These are phyloP conservation scores for Saccharomycopsis sp. DNA, from an alignment of 805 yeast species.

Conservation along the genomic window DNA sequence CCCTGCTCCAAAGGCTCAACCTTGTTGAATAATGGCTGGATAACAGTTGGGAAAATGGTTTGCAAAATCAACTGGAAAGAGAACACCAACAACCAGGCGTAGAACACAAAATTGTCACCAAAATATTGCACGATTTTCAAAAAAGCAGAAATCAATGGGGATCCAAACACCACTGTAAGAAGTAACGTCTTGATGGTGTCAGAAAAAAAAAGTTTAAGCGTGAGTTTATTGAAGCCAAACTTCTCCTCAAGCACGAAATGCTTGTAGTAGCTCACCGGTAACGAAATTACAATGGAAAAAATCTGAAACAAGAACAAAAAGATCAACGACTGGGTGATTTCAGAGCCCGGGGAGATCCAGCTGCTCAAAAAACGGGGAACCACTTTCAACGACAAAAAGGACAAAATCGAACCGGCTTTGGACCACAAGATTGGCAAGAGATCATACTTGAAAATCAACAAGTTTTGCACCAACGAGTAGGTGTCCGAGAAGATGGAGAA, in stretches of 20 bases:
- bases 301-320: constrained; percentile 48
- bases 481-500: constrained; percentile 54
- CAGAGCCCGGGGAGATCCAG: constrained; percentile 39
- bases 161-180: constrained; percentile 53
- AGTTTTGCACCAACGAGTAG: constrained; percentile 47
- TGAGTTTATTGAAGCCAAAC: constrained; percentile 88
- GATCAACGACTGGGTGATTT: constrained; percentile 65
- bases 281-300: constrained; percentile 44
- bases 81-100: constrained; percentile 66
- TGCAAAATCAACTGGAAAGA: constrained; percentile 65
- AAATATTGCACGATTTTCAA: constrained; percentile 74
- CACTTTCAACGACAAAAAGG: constrained; percentile 10
- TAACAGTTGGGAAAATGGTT: constrained; percentile 75
- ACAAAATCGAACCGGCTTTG: constrained; percentile 35
- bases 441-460: constrained; percentile 53
- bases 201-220: constrained; percentile 59
- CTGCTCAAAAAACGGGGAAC: constrained; percentile 10
- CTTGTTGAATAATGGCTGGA: constrained; percentile 90
- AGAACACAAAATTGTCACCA: constrained; percentile 76
- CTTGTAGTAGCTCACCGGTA: constrained; percentile 69
- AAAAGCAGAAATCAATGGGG: constrained; percentile 67
- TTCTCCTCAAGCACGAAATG: constrained; percentile 87
- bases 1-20: constrained; percentile 87
- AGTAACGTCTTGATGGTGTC: constrained; percentile 61
- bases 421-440: constrained; percentile 60